Evolutionary conservation across 2,329 filamentous ascomycete genomes (phyloP), one percentile per base, ranked within the genome.

Genomic region (Graphium sp.): DNA sequence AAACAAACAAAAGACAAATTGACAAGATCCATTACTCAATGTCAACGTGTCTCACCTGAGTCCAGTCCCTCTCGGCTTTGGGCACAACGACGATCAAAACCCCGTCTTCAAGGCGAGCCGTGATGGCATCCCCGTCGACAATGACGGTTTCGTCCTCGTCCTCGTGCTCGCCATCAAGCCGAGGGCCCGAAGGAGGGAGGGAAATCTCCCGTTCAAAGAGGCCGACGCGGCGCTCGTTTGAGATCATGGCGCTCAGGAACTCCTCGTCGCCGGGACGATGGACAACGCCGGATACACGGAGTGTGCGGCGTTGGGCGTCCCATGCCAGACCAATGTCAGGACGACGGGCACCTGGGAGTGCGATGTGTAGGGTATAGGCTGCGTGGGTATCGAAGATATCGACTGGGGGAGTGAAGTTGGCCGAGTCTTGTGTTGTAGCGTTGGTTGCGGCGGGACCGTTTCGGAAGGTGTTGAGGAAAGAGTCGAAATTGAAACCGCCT

Each of bases 281-380:
- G 7, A 84, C 62, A 0, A 85, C 73, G 29, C 82, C 82, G 2
- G 74, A 63, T 31, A 91, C 55, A 39, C 62, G 68, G 23, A 91
- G 56, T 31, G 66, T 56, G 26, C 60, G 64, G 42, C 68, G 70
- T 33, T 81, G 74, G 0, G 67, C 60, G 39, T 87, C 71, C 68
- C 78, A 91, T 47, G 74, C 74, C 25, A 89, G 68, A 32, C 66
- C 75, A 5, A 89, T 57, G 42, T 89, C 79, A 41, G 81, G 66
- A 51, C 84, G 85, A 53, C 74, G 74, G 2, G 75, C 80, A 16
- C 82, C 82, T 0, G 83, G 79, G 0, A 91, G 61, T 2, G 79
- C 74, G 41, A 84, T 56, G 48, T 89, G 80, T 7, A 89, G 53
- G 24, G 83, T 56, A 46, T 73, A 84, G 10, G 68, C 52, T 18